Base-by-base conservation (phyloP, 2,329 filamentous ascomycete species). In the Cladosporium halotolerans region DNA sequence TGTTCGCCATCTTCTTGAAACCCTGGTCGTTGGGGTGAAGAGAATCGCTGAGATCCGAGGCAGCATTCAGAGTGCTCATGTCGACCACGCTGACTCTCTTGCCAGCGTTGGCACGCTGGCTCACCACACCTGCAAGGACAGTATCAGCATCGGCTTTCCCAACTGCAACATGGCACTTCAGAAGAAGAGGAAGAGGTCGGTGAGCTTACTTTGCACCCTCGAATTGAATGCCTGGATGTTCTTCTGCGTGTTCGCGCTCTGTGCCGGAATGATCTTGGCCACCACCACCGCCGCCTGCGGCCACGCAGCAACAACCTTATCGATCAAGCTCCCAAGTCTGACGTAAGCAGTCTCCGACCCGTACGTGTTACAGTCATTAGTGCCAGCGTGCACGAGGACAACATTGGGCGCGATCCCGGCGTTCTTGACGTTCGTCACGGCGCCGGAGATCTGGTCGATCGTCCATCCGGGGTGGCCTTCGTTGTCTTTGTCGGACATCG, bases 391-490 rank as follows among this genome's bases (percentile, higher is more conserved):
- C 19, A 58, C 23, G 4, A 58, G 45, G 18, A 58, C 47, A 13
- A 52, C 49, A 36, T 54, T 54, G 14, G 56, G 50, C 28, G 34
- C 8, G 31, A 41, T 23, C 31, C 48, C 48, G 13, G 28, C 43
- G 34, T 18, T 48, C 4, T 28, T 16, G 32, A 51, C 40, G 18
- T 13, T 45, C 13, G 31, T 44, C 31, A 11, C 45, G 4, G 54
- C 56, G 28, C 41, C 50, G 2, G 56, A 45, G 44, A 58, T 53
- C 45, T 58, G 54, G 10, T 46, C 47, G 49, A 58, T 58, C 14
- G 45, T 28, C 38, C 45, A 56, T 13, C 56, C 56, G 2, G 50
- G 54, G 42, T 46, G 48, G 23, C 54, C 56, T 18, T 58, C 56
- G 45, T 50, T 45, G 50, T 56, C 46, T 11, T 50, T 50, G 48